Evolutionary conservation across 2,329 filamentous ascomycete genomes (phyloP).

Genomic region (Exophiala aquamarina): DNA sequence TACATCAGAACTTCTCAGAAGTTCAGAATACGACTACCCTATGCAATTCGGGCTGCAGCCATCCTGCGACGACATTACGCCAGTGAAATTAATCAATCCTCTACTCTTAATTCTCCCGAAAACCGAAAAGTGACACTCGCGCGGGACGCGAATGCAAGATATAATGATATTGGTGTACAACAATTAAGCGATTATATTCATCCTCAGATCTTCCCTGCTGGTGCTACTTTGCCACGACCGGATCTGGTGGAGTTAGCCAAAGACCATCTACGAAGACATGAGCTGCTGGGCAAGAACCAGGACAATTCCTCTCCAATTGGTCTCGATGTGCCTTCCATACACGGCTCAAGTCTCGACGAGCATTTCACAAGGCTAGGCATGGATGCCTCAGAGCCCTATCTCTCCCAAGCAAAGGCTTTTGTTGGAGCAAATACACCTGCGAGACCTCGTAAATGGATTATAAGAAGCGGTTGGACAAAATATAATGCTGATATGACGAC

Average conservation of each 20-base stretch:
- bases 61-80: conserved; percentile 27
- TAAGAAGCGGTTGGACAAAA: conserved; percentile 87
- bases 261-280: conserved; percentile 81
- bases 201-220: conserved; percentile 72
- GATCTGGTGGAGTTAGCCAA: conserved; percentile 77
- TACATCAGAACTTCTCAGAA: conserved; percentile 30
- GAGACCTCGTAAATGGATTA: conserved; percentile 72
- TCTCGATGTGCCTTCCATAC: conserved; percentile 79
- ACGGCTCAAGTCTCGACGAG: conserved; percentile 81
- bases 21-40: conserved; percentile 24
- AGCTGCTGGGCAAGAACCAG: conserved; percentile 85
- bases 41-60: conserved; percentile 18
- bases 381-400: conserved; percentile 82
- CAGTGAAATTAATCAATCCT: conserved; percentile 5
- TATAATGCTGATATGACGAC: conserved; percentile 73
- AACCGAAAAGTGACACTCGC: conserved; percentile 11
- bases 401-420: conserved; percentile 73
- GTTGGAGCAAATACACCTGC: conserved; percentile 58
- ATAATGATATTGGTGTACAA: conserved; percentile 92
- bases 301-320: conserved; percentile 73
- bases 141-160: conserved; percentile 57
- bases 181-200: conserved; percentile 84
- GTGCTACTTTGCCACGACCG: conserved; percentile 56
- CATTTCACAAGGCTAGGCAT: conserved; percentile 88
- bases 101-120: background rate